These are phyloP conservation scores for Suillus brevipes DNA, from an alignment of 768 basidiomycete genomes.

Conservation along the genomic window DNA sequence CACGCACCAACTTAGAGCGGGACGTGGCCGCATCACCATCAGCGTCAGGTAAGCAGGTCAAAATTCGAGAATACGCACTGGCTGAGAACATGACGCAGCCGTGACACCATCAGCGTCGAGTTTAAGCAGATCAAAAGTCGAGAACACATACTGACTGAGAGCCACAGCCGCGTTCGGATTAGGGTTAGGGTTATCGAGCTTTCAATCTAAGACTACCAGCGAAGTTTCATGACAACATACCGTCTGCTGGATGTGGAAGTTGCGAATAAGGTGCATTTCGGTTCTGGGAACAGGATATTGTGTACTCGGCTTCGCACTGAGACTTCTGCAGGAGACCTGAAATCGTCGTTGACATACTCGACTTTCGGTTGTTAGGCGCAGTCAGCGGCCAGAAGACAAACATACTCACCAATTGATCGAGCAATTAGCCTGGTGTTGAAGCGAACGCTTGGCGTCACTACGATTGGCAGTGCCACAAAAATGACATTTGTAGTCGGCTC, in stretches of 20 bases:
- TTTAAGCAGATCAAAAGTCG: too few species aligned
- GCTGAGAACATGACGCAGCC: too few species aligned
- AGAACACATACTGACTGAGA: too few species aligned
- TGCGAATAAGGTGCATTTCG: neutral
- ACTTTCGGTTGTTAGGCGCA: constrained; percentile 7
- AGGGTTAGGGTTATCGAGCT: neutral
- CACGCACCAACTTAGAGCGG: too few species aligned
- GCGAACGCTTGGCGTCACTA: constrained; percentile 6
- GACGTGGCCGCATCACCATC: too few species aligned
- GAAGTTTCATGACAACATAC: neutral
- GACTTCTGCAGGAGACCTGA: constrained; percentile 10
- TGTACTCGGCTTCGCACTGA: neutral
- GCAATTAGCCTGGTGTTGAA: constrained; percentile 20
- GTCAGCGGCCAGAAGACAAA: neutral
- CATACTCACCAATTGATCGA: constrained; percentile 26
- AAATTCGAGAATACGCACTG: too few species aligned
- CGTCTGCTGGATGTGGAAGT: neutral
- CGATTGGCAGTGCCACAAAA: constrained; percentile 12
- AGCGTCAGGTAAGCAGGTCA: too few species aligned
- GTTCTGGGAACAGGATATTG: neutral
- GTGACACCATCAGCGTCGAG: too few species aligned
- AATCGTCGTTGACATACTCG: constrained; percentile 30
- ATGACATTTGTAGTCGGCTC: constrained; percentile 17
- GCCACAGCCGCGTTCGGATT: too few species aligned
- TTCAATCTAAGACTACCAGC: neutral